Evolutionary conservation across 495 filamentous ascomycete genomes (phyloP), one percentile per base, ranked within the genome.

Genomic region (Podospora comata): DNA sequence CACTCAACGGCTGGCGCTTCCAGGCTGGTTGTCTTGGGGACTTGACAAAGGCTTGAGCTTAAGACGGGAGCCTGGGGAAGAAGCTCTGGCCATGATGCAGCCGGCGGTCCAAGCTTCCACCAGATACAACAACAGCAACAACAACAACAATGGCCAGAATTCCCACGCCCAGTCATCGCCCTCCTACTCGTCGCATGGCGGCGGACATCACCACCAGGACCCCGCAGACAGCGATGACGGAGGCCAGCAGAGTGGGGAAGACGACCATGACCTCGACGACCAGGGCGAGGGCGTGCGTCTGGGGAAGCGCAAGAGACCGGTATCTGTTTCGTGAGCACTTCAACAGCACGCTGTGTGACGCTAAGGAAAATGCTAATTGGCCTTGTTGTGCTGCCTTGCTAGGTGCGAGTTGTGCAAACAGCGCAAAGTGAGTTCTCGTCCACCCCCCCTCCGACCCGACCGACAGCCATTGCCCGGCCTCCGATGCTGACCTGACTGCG

Each of bases 371-470:
- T 48, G 39, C 39, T 48, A 48, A 48, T 48, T 48, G 39, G 39
- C 39, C 39, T 48, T 16, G 30, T 48, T 65, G 64, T 67, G 44
- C 53, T 48, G 23, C 32, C 56, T 44, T 60, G 64, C 70, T 32
- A 91, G 89, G 68, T 94, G 92, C 72, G 91, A 94, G 75, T 81
- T 91, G 54, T 94, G 91, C 81, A 95, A 94, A 77, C 88, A 91
- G 77, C 84, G 92, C 74, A 95, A 95, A 80, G 87, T 90, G 72
- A 67, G 82, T 13, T 19, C 55, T 2, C 60, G 23, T 28, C 18
- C 56, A 32, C 30, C 30, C 30, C 20, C 44, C 20, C 44, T 26
- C 0, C 15, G 56, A 34, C 16, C 32, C 54, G 4, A 9, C 34
- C 59, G 30, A 54, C 55, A 11, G 9, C 39, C 3, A 28, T 32